Evolutionary conservation across 2,329 filamentous ascomycete species (phyloP).

Genomic region (Ophiocordyceps camponoti-leonardi): DNA sequence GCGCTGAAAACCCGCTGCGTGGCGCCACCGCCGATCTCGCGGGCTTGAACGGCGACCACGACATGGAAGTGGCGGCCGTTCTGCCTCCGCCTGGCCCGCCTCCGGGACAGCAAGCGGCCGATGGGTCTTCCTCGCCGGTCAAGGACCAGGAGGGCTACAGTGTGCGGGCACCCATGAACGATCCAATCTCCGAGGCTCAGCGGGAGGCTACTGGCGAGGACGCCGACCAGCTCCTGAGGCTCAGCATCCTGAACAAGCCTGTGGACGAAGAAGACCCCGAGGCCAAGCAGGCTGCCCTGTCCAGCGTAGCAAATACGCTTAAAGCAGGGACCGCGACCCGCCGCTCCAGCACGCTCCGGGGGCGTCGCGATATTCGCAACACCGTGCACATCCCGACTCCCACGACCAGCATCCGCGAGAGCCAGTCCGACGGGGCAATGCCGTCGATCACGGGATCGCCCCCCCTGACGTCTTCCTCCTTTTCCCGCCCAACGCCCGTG

Average conservation of each 20-base stretch:
- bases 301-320: constrained; percentile 58
- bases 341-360: constrained; percentile 62
- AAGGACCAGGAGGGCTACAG: constrained; percentile 62
- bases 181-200: constrained; percentile 57
- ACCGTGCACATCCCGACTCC: constrained; percentile 59
- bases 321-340: constrained; percentile 48
- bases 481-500: constrained; percentile 26
- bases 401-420: constrained; percentile 14
- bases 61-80: constrained; percentile 31
- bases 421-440: constrained; percentile 11
- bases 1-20: constrained; percentile 13
- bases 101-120: constrained; percentile 21
- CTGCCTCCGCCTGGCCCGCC: constrained; percentile 34
- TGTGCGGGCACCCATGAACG: constrained; percentile 45
- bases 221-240: constrained; percentile 52
- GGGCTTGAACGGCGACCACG: constrained; percentile 29
- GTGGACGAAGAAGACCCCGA: constrained; percentile 64
- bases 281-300: constrained; percentile 55
- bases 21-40: constrained; percentile 10
- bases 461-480: constrained; percentile 3
- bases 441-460: constrained; percentile 3
- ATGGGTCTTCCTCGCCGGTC: constrained; percentile 18
- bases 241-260: constrained; percentile 64
- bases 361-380: constrained; percentile 79
- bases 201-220: constrained; percentile 41